Base-by-base conservation (phyloP, 306 rosid species). In the Gillenia trifoliata region DNA sequence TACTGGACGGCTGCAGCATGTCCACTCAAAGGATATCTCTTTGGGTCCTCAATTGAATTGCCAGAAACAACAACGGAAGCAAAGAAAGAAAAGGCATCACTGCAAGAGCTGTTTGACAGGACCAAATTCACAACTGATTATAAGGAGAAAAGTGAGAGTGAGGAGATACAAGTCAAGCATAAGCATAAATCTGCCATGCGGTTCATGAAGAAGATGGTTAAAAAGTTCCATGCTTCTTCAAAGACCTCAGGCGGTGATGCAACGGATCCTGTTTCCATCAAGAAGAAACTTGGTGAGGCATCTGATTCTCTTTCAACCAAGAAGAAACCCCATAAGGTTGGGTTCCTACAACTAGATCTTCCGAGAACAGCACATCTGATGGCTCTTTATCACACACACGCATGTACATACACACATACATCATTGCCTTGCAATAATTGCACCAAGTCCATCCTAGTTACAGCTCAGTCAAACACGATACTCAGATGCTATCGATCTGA, bases 11-110 rank as follows among this genome's bases (percentile, higher is more conserved):
- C 71, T 71, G 79, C 52, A 79, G 78, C 77, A n/a, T 92, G 95
- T 73, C 99, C 99, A 61, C 93, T 94, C 76, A 95, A 87, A 82
- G 99, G 90, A 77, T 92, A 92, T 85, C 87, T 92, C 71, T 77
- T 89, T 78, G 89, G 95, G 73, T 88, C 98, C 57, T 77, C 96
- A 36, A 68, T 83, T 71, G 93, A 88, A 78, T 74, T 85, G 20
- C 85, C 86, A 72, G 89, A 86, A 77, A 79, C 66, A 80, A 75
- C 41, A 77, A 78, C 54, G 60, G 89, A 84, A 55, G 77, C 65
- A 66, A 90, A 74, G 78, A 90, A 88, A 81, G 96, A 90, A 78
- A 86, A 80, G 78, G 79, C 85, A 69, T 84, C 91, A 61, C 84
- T 84, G 66, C 85, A 67, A 10, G 97, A 88, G 86, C 87, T 87